Evolutionary conservation across 371 early-diverging fungal species (phyloP), one percentile per base, ranked within the genome.

Genomic region (Circinella umbellata): DNA sequence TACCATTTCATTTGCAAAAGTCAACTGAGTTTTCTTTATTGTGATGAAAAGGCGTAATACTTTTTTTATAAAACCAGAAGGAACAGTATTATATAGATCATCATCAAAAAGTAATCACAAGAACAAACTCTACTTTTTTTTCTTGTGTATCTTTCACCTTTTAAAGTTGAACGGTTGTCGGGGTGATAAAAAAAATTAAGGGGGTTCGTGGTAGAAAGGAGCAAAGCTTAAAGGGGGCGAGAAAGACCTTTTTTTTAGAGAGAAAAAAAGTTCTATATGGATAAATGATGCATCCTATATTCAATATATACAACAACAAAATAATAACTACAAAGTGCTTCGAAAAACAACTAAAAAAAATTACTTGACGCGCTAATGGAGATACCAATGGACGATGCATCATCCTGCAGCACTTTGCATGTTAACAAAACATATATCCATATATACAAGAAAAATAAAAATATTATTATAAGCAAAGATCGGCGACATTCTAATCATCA

Each of bases 341-440:
- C 68, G 61, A 61, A 63, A 63, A 47, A 39, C 63, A 63, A 63
- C 63, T 63, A 38, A n/a, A 42, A 42, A 42, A 42, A 42, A 38
- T 3, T 51, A 38, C 63, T 20, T 57, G 47, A 63, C 62, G 39
- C 37, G 39, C 37, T 42, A 42, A 39, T 61, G 37, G 42, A 39
- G 36, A 17, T 38, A 17, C 42, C 27, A 27, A 27, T 27, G 27
- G 27, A 39, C n/a, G 63, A 63, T 63, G 63, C 63, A 63, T 57
- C 47, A 47, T 46, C 27, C 61, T 68, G 61, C 68, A 68, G 60
- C 68, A 68, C 59, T 61, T 20, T 68, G 68, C 68, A 63, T 61
- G 17, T 38, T 17, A 13, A 7, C 47, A 47, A 11, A 9, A 47
- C 47, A 47, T 47, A 47, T 14, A 54, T 54, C 10, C 54, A 54